Conservation (phyloP, 345 rosid species). For the Dimocarpus longan region DNA sequence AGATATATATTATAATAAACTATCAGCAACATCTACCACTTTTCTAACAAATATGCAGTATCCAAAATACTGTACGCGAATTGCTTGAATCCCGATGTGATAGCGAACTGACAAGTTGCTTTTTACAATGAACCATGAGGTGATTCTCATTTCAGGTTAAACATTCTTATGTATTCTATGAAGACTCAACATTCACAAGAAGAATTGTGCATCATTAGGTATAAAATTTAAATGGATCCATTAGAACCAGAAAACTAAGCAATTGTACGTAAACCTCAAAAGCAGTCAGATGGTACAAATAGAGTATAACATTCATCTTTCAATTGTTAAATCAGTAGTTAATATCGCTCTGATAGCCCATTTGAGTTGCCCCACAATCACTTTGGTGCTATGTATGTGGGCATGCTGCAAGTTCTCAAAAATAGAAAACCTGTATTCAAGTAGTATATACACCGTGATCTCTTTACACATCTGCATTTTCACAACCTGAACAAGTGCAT, state of each 20-base stretch:
- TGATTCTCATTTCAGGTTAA: neutral
- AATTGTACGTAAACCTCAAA: neutral
- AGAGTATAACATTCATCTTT: neutral
- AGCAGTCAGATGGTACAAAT: neutral
- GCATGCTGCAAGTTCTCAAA: neutral
- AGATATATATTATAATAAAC: neutral
- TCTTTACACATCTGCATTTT: neutral
- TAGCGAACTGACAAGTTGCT: neutral
- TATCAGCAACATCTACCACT: neutral
- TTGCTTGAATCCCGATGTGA: neutral
- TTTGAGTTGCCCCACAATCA: neutral
- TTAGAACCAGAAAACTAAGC: neutral
- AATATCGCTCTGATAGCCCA: conserved; percentile 1
- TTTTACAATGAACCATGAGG: neutral
- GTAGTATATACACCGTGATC: neutral
- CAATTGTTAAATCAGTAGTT: neutral
- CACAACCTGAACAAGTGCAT: too few species aligned
- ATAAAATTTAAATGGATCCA: neutral
- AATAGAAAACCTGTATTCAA: neutral
- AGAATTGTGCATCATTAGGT: neutral
- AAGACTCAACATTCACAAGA: neutral
- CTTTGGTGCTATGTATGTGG: too few species aligned
- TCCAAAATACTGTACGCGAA: neutral
- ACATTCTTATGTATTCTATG: neutral
- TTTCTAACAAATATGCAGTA: neutral